A percentile compares a stretch with the other conserved stretches of the same genome.
phyloP scores from a whole-genome alignment of 495 filamentous ascomycete species.

The Penicillium egyptiacum region DNA sequence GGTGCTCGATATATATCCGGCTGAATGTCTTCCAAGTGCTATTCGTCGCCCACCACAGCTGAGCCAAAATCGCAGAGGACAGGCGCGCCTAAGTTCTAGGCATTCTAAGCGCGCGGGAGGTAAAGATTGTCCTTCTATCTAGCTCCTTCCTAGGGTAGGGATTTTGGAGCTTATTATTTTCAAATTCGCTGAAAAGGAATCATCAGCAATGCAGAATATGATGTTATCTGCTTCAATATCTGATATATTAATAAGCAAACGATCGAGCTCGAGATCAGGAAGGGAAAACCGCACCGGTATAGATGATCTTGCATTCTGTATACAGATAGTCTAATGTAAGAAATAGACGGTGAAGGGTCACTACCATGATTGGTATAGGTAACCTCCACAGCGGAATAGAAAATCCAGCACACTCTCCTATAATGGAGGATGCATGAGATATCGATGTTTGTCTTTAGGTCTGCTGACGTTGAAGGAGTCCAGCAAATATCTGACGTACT shows the following conservation, averaged over 20 bases:
- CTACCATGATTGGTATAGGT: constrained; percentile 24
- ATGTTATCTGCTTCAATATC: constrained; percentile 43
- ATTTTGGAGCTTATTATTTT: constrained; percentile 26
- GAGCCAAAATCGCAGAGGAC: constrained; percentile 35
- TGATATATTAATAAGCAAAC: constrained; percentile 14
- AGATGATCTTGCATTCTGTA: constrained; percentile 49
- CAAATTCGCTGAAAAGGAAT: constrained; percentile 36
- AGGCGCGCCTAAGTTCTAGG: constrained; percentile 19
- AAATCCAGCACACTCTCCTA: constrained; percentile 43
- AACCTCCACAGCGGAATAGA: constrained; percentile 29
- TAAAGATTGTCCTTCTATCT: constrained; percentile 32
- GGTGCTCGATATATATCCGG: constrained; percentile 45
- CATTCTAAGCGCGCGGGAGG: constrained; percentile 25
- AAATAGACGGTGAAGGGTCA: constrained; percentile 36
- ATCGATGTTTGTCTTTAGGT: constrained; percentile 41
- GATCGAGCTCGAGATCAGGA: background rate
- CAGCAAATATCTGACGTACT: constrained; percentile 26
- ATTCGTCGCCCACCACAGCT: constrained; percentile 12
- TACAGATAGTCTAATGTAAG: constrained; percentile 47
- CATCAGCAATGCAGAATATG: constrained; percentile 36
- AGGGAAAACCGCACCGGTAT: constrained; percentile 28
- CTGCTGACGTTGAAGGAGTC: constrained; percentile 38
- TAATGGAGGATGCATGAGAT: constrained; percentile 44
- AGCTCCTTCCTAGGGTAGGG: constrained; percentile 34
- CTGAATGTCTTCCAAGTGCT: constrained; percentile 30